A percentile compares a stretch with the other conserved stretches of the same genome.
Evolutionary conservation across 495 filamentous ascomycete species (phyloP).

Genomic region (Hyaloscypha finlandica): DNA sequence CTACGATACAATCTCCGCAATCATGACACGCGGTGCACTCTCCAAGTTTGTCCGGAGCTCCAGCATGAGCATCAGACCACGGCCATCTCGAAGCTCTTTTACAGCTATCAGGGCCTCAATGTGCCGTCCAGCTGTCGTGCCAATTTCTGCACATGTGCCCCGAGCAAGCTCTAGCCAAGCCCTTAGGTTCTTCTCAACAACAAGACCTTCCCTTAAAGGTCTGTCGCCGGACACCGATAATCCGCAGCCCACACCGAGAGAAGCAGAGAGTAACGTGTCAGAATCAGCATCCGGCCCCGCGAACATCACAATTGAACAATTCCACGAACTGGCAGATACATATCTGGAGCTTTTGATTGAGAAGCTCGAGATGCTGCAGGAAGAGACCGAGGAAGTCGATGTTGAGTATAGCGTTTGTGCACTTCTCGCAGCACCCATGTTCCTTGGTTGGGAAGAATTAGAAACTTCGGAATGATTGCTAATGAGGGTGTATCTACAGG

Average conservation of each 20-base stretch:
- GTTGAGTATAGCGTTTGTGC: constrained; percentile 58
- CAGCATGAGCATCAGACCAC: constrained; percentile 5
- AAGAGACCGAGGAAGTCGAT: constrained; percentile 64
- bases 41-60: constrained; percentile 12
- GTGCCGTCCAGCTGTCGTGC: not conserved
- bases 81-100: not conserved
- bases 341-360: constrained; percentile 62
- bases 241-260: constrained; percentile 20
- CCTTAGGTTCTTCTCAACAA: constrained; percentile 19
- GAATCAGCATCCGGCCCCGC: constrained; percentile 15
- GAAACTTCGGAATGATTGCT: not conserved
- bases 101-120: not conserved
- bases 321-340: constrained; percentile 49
- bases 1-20: constrained; percentile 3
- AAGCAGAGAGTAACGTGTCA: constrained; percentile 13
- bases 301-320: constrained; percentile 36
- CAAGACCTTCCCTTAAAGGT: constrained; percentile 25
- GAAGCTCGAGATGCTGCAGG: constrained; percentile 65
- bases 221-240: constrained; percentile 34
- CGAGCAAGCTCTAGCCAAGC: not conserved
- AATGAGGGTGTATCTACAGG: constrained; percentile 45
- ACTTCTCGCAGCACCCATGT: constrained; percentile 1
- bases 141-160: not conserved
- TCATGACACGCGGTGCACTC: constrained; percentile 22
- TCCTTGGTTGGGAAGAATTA: too few relatives aligned